These are phyloP conservation scores for Phytophthora quininea DNA, from an alignment of 352 stramenopile species.

Conservation along the genomic window DNA sequence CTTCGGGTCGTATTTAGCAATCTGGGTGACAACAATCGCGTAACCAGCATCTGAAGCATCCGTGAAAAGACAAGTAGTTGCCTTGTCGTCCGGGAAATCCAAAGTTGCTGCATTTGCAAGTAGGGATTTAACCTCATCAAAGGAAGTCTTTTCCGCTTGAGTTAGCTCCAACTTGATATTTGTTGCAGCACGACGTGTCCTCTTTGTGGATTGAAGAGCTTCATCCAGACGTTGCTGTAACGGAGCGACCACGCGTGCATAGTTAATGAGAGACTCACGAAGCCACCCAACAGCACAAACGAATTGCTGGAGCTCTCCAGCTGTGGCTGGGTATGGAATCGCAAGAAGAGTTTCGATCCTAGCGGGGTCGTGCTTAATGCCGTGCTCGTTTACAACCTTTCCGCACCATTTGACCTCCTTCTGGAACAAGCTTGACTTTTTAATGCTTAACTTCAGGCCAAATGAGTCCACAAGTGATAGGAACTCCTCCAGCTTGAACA, in stretches of 20 bases:
- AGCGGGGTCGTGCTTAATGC: not conserved
- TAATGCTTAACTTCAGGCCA: conserved; percentile 23
- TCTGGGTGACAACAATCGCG: not conserved
- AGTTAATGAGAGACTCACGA: not conserved
- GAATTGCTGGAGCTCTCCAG: not conserved
- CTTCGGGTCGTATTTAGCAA: not conserved
- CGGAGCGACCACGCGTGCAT: not conserved
- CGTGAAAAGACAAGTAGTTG: not conserved
- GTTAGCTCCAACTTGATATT: not conserved
- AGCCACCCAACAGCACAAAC: not conserved
- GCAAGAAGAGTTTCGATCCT: not conserved
- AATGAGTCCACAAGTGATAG: conserved; percentile 18
- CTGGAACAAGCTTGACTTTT: conserved; percentile 26
- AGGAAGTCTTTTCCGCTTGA: not conserved
- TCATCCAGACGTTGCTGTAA: not conserved
- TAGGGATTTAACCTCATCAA: not conserved
- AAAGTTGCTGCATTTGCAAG: not conserved
- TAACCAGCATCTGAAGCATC: not conserved
- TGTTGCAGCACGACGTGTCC: not conserved
- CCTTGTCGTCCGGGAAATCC: not conserved
- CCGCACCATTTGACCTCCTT: conserved; percentile 21
- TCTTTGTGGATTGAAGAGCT: not conserved
- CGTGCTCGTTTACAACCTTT: not conserved
- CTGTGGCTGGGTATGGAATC: not conserved
- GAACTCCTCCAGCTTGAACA: conserved; percentile 20